Percentiles rank a stretch among this genome's conserved stretches.
phyloP scores from a whole-genome alignment of 2,329 filamentous ascomycete genomes.

The Paraconiothyrium brasiliense region DNA sequence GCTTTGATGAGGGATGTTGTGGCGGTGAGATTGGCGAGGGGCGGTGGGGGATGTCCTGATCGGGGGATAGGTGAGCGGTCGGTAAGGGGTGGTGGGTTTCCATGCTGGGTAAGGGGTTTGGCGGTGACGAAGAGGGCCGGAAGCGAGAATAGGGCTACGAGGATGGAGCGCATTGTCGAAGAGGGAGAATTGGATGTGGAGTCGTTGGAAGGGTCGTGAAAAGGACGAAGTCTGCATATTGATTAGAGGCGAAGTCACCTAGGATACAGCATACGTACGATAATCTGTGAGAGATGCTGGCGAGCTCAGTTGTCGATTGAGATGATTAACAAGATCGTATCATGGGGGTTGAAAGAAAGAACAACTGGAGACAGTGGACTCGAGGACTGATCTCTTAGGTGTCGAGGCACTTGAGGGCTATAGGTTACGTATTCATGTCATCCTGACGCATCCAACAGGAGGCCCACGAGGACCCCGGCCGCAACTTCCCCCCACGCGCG shows the following conservation, averaged over 20 bases:
- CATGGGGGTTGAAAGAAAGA: neutral
- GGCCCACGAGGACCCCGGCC: neutral
- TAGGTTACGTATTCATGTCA: neutral
- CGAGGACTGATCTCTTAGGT: neutral
- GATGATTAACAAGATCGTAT: neutral
- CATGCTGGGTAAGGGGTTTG: neutral
- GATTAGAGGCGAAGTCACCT: neutral
- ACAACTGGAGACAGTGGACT: neutral
- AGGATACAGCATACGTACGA: neutral
- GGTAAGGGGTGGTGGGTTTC: too few relatives aligned
- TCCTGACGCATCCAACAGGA: neutral
- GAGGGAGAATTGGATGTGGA: neutral
- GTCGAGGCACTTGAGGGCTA: neutral
- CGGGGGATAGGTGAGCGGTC: too few relatives aligned
- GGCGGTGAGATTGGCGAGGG: neutral
- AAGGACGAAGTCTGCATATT: neutral
- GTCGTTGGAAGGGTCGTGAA: neutral
- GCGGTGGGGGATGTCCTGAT: too few relatives aligned
- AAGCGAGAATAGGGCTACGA: neutral
- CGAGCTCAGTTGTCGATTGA: neutral
- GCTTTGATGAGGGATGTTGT: neutral
- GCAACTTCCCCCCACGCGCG: neutral
- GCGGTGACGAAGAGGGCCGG: neutral
- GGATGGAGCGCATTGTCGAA: neutral
- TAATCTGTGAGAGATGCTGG: neutral